Percentiles rank a stretch among this genome's conserved stretches.
Evolutionary conservation across 2,329 filamentous ascomycete genomes (phyloP).

Genomic region (Neofusicoccum cordaticola): DNA sequence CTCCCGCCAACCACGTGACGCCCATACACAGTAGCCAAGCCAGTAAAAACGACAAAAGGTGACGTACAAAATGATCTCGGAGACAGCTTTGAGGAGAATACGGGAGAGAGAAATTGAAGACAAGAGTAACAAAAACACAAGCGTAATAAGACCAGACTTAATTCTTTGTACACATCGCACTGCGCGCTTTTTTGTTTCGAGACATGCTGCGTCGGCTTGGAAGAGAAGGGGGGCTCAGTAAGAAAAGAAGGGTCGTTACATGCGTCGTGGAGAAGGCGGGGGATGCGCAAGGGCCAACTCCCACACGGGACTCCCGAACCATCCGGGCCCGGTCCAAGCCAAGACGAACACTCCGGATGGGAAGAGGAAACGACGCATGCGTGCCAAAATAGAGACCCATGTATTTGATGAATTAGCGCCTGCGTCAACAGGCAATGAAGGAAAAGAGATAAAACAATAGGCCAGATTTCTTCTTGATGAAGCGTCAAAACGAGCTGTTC

Average conservation of each 20-base stretch:
- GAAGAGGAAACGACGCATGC: neutral
- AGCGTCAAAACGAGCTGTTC: slow-evolving; percentile 1
- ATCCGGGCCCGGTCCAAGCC: too few relatives aligned
- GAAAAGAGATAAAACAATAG: slow-evolving; percentile 3
- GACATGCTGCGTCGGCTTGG: neutral
- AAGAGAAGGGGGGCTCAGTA: neutral
- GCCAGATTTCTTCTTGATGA: slow-evolving; percentile 6
- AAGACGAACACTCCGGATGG: neutral
- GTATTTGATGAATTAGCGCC: slow-evolving; percentile 14
- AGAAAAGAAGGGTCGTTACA: too few relatives aligned
- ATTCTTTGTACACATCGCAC: slow-evolving; percentile 4
- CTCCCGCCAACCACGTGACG: neutral
- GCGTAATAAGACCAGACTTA: neutral
- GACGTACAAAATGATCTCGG: neutral
- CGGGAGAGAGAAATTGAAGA: neutral
- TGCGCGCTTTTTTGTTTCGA: neutral
- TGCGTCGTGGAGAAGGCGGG: neutral
- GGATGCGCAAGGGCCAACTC: neutral
- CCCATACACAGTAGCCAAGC: neutral
- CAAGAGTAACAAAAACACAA: neutral
- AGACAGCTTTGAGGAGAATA: neutral
- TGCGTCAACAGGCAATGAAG: slow-evolving; percentile 11
- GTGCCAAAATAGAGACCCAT: slow-evolving; percentile 7
- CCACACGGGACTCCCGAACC: too few relatives aligned
- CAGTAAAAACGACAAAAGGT: neutral